Evolutionary conservation across 1,284 basidiomycete species (phyloP), one percentile per base, ranked within the genome.

Genomic region (Pseudozyma sp.): DNA sequence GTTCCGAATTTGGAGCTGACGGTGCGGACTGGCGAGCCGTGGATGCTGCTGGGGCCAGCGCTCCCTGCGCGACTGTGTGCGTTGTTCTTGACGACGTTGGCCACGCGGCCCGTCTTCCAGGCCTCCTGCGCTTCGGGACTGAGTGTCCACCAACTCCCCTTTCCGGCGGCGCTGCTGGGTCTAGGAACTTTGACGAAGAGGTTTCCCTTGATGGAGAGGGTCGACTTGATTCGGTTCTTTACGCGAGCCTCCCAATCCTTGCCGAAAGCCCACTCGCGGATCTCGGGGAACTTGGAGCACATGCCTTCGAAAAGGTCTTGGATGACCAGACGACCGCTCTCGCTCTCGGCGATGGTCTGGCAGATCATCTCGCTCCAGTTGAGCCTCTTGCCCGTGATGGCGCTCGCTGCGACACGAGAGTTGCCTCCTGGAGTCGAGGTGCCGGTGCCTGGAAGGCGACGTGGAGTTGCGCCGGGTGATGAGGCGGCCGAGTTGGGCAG

Each of bases 291-390:
- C 42, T 79, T 78, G 60, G 63, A 59, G 56, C 78, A 78, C 81
- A 83, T 83, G 45, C 69, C 66, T 31, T 82, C 79, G 45, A 83
- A 83, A 11, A 83, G 71, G 31, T 83, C 81, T 43, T 81, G 81
- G 53, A 83, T 81, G 54, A 83, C 81, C 13, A 83, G 65, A 29
- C 73, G 68, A 3, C 81, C 81, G n/a, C 65, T 64, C 16, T 79
- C 78, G 42, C 75, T 75, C 39, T 82, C 74, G 13, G 78, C 73
- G 44, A 83, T 81, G 11, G 81, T 81, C 48, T 78, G 76, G 54
- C 80, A 81, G 39, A 83, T 82, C 81, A 83, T 83, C 51, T 83
- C 81, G 52, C 74, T 69, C 81, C 81, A 83, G 55, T 83, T 83
- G 56, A 83, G 68, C 5, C 81, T 68, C 54, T 81, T 81, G 40